Base-by-base conservation (phyloP, 495 filamentous ascomycete species). In the Durotheca rogersii region DNA sequence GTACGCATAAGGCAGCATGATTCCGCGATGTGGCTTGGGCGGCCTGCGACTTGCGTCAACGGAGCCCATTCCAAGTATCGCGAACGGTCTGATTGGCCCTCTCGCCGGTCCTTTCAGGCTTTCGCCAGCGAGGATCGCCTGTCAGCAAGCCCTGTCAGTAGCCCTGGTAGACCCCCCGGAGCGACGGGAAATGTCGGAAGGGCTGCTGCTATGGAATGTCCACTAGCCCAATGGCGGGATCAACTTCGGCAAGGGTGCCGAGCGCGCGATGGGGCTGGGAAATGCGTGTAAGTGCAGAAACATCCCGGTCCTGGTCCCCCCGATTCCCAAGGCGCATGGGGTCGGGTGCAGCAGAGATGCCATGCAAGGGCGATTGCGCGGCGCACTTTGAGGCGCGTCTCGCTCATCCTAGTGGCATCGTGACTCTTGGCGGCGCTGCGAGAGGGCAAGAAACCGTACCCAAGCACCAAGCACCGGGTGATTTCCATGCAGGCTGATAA, bases 391-490 rank as follows among this genome's bases (percentile, higher is more conserved):
- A 56, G 38, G 47, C 57, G 51, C 51, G 41, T 33, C 47, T n/a
- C 36, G 47, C 10, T 46, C 19, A 29, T 21, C 9, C 30, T 41
- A 44, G 46, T 41, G 40, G 40, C 36, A 55, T 44, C 51, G 19
- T 45, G 32, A 12, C 40, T 52, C 57, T 41, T 60, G 51, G 57
- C 51, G 39, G 51, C 57, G 51, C 32, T 46, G 9, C 4, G 23
- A 27, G 23, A 4, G 4, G 9, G 4, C 51, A 56, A 45, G 33
- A 54, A 42, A 60, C 52, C 57, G 56, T 52, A 55, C 51, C 57
- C 51, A 56, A 59, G 56, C 53, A 53, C 57, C 51, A 56, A 59
- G 56, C 53, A 53, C 56, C 56, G 56, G 51, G 46, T 60, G 51
- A 54, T 60, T 38, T 51, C 19, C 51, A 56, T 56, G 45, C 43